Percentiles rank a stretch among this genome's conserved stretches.
Evolutionary conservation across 2,329 filamentous ascomycete species (phyloP).

Genomic region (Botryosphaeria dothidea): DNA sequence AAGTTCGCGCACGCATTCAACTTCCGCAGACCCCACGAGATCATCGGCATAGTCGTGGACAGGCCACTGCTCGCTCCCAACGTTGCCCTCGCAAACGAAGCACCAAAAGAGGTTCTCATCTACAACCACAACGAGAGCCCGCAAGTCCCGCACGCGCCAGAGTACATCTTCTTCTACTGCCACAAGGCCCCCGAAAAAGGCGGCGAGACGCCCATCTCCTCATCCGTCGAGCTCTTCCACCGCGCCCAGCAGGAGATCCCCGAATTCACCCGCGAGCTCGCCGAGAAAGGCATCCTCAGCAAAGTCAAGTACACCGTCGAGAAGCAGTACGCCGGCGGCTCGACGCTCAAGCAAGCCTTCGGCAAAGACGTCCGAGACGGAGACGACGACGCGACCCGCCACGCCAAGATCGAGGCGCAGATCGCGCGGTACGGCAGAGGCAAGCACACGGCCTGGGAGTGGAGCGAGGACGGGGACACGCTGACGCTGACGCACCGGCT

Average conservation of each 20-base stretch:
- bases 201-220: background rate
- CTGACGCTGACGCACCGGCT: background rate
- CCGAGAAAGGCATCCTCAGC: background rate
- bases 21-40: background rate
- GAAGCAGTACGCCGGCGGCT: background rate
- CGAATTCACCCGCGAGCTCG: background rate
- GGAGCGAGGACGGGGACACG: background rate
- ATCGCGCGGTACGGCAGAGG: background rate
- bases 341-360: background rate
- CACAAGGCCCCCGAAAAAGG: background rate
- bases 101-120: background rate
- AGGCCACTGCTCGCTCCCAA: background rate
- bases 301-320: slow-evolving; percentile 62
- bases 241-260: background rate
- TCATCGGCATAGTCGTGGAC: background rate
- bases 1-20: background rate
- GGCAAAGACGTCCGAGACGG: background rate
- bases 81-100: background rate
- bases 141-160: background rate
- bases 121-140: background rate
- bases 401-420: background rate
- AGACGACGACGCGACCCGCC: background rate
- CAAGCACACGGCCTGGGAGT: background rate
- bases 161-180: background rate
- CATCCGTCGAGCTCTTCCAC: background rate